phyloP scores from a whole-genome alignment of 2,329 filamentous ascomycete species.

The Mycosphaerelloides madeirae region DNA sequence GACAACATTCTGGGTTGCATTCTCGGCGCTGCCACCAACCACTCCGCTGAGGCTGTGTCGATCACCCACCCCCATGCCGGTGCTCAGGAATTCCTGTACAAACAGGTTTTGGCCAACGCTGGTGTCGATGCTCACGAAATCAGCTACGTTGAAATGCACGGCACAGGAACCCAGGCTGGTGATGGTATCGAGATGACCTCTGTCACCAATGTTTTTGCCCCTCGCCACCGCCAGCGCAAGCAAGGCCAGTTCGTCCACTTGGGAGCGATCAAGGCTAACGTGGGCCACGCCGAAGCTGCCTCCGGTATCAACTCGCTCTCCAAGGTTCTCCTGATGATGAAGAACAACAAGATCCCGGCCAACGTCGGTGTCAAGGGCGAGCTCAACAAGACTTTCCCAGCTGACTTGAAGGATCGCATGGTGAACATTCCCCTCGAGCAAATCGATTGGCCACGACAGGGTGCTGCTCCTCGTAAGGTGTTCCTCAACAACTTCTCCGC shows the following conservation, averaged over 20 bases:
- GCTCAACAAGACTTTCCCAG: constrained; percentile 53
- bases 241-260: constrained; percentile 49
- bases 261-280: constrained; percentile 54
- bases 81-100: constrained; percentile 68
- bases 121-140: constrained; percentile 72
- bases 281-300: constrained; percentile 52
- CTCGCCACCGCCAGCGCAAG: constrained; percentile 46
- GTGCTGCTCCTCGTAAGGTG: constrained; percentile 45
- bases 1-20: constrained; percentile 71
- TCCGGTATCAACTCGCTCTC: constrained; percentile 52
- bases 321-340: constrained; percentile 52
- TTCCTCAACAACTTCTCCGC: constrained; percentile 53
- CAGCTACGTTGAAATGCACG: constrained; percentile 84
- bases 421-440: constrained; percentile 48
- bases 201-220: constrained; percentile 61
- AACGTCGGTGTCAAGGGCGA: constrained; percentile 53
- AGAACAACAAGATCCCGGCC: constrained; percentile 51
- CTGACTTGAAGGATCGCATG: constrained; percentile 49
- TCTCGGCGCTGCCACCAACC: constrained; percentile 70
- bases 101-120: constrained; percentile 64
- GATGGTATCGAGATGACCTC: constrained; percentile 79
- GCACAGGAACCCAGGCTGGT: constrained; percentile 80
- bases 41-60: constrained; percentile 73
- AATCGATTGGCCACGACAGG: constrained; percentile 44
- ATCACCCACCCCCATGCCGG: constrained; percentile 79